Evolutionary conservation across 2,329 filamentous ascomycete species (phyloP).

Genomic region (Elsinoe australis): DNA sequence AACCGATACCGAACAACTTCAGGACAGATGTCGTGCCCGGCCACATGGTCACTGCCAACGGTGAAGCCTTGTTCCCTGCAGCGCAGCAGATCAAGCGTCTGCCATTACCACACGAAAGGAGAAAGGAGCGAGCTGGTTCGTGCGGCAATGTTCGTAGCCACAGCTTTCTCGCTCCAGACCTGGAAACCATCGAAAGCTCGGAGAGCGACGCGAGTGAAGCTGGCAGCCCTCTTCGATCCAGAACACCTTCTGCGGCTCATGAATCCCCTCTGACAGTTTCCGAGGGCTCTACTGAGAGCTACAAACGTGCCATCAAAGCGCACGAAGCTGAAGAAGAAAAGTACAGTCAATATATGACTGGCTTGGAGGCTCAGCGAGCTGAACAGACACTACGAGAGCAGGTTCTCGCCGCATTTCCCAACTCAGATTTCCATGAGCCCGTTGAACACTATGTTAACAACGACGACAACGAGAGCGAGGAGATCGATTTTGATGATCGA

Average conservation of each 20-base stretch:
- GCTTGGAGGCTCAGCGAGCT: slow-evolving; percentile 70
- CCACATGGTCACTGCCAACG: slow-evolving; percentile 18
- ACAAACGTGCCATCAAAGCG: slow-evolving; percentile 48
- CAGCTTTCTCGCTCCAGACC: slow-evolving; percentile 54
- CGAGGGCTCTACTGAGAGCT: slow-evolving; percentile 35
- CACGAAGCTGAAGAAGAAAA: slow-evolving; percentile 65
- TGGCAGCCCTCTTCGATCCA: slow-evolving; percentile 19
- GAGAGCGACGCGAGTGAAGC: slow-evolving; percentile 34
- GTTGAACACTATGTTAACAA: slow-evolving; percentile 65
- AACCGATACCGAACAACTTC: slow-evolving; percentile 56
- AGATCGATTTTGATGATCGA: slow-evolving; percentile 31
- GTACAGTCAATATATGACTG: slow-evolving; percentile 68
- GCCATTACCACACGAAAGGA: slow-evolving; percentile 18
- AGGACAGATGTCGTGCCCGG: slow-evolving; percentile 64
- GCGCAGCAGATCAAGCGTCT: not conserved
- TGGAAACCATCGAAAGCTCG: slow-evolving; percentile 56
- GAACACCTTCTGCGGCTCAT: slow-evolving; percentile 36
- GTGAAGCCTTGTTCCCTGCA: slow-evolving; percentile 9
- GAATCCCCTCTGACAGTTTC: slow-evolving; percentile 40
- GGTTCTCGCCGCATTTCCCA: slow-evolving; percentile 68
- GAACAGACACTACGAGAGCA: slow-evolving; percentile 72
- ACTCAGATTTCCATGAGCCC: slow-evolving; percentile 59
- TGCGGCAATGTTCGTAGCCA: slow-evolving; percentile 31
- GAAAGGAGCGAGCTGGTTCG: slow-evolving; percentile 19
- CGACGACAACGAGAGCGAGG: slow-evolving; percentile 51